Percentiles rank a stretch among this genome's conserved stretches.
phyloP scores from a whole-genome alignment of 257 asterid genomes.

The Solanum paucissectum region DNA sequence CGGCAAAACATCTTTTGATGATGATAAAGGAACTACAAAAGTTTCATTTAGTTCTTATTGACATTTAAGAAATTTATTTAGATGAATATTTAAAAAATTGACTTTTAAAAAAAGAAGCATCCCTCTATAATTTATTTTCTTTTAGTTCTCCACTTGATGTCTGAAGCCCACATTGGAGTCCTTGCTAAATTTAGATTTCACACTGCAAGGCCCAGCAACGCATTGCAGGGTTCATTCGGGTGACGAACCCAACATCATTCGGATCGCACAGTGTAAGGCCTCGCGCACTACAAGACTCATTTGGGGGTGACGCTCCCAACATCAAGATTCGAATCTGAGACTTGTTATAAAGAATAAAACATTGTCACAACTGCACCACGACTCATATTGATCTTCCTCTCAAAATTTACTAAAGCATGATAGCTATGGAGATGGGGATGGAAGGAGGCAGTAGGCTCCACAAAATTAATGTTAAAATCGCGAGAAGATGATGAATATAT shows the following conservation, averaged over 20 bases:
- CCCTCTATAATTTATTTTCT: too few relatives aligned
- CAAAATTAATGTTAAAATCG: not conserved
- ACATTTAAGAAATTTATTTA: not conserved
- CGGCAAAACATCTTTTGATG: not conserved
- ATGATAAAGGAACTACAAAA: not conserved
- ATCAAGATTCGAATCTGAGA: too few relatives aligned
- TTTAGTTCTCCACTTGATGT: too few relatives aligned
- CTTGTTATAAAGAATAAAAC: too few relatives aligned
- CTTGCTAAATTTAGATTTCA: too few relatives aligned
- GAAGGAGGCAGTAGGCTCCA: not conserved
- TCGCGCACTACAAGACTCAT: too few relatives aligned
- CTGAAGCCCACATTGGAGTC: rapidly evolving
- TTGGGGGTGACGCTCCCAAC: too few relatives aligned
- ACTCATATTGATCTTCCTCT: not conserved
- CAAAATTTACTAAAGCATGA: not conserved
- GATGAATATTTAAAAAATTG: not conserved
- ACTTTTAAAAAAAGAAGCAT: not conserved
- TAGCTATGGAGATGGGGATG: not conserved
- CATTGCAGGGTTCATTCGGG: too few relatives aligned
- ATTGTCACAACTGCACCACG: rapidly evolving
- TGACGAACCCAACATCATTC: too few relatives aligned
- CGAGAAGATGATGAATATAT: not conserved
- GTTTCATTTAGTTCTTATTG: not conserved
- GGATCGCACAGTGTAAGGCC: too few relatives aligned
- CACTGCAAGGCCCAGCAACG: too few relatives aligned